phyloP scores from a whole-genome alignment of 1,284 basidiomycete species.

The Rhodotorula sp. region DNA sequence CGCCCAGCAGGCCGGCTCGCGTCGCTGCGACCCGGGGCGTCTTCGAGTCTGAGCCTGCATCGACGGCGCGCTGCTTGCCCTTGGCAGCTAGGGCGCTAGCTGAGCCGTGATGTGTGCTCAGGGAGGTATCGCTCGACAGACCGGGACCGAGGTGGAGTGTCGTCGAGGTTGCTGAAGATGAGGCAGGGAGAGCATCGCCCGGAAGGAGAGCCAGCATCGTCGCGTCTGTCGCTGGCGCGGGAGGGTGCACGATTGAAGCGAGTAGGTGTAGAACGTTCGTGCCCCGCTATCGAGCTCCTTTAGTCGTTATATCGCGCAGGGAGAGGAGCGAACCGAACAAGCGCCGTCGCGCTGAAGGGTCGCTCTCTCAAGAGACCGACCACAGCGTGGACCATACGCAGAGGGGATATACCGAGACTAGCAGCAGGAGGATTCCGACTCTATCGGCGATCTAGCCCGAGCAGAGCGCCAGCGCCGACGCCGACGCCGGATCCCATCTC shows the following conservation, averaged over 20 bases:
- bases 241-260: accelerated
- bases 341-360: no score
- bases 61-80: slow-evolving; percentile 18
- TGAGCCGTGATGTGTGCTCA: neutral
- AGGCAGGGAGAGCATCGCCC: slow-evolving; percentile 32
- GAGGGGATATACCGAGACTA: no score
- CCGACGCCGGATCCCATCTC: no score
- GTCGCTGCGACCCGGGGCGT: slow-evolving; percentile 10
- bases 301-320: no score
- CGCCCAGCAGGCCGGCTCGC: slow-evolving; percentile 31
- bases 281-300: neutral
- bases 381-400: no score
- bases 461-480: no score
- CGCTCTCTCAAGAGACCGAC: no score
- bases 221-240: neutral
- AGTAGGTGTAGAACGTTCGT: no score
- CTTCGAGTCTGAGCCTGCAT: neutral
- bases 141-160: slow-evolving; percentile 38
- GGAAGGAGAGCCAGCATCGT: slow-evolving; percentile 32
- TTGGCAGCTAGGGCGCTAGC: neutral
- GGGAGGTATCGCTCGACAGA: slow-evolving; percentile 2
- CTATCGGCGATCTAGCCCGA: no score
- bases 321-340: no score
- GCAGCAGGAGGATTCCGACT: no score
- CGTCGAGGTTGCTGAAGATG: slow-evolving; percentile 6